A percentile compares a stretch with the other conserved stretches of the same genome.
Conservation (phyloP, 2,329 filamentous ascomycete species). For the Dichotomopilus funicola region DNA sequence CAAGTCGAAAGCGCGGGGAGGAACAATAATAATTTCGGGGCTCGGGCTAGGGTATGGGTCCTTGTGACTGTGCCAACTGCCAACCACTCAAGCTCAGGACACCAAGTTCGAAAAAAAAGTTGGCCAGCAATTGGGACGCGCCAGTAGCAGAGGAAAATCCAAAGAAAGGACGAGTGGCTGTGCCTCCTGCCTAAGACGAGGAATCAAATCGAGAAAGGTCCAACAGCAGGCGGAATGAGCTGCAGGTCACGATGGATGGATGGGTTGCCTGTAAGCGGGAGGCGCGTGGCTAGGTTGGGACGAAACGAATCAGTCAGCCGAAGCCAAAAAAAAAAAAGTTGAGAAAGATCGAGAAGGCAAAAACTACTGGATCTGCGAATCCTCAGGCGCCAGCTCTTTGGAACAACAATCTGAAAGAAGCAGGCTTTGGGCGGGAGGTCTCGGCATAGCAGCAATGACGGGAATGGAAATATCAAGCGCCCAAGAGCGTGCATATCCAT, state of each 20-base stretch:
- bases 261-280: slow-evolving; percentile 10
- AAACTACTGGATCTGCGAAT: background rate
- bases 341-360: background rate
- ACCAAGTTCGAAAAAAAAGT: slow-evolving; percentile 14
- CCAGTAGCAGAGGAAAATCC: slow-evolving; percentile 15
- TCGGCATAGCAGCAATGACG: background rate
- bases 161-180: slow-evolving; percentile 21
- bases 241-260: slow-evolving; percentile 13
- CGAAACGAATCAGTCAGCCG: slow-evolving; percentile 11
- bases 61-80: slow-evolving; percentile 18
- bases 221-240: slow-evolving; percentile 7
- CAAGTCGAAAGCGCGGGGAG: slow-evolving; percentile 20
- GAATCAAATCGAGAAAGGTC: slow-evolving; percentile 11
- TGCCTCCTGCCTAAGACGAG: slow-evolving; percentile 10
- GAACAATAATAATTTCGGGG: slow-evolving; percentile 25
- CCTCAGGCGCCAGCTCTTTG: background rate
- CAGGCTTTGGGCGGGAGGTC: too few relatives aligned
- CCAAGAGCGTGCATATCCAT: background rate
- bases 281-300: slow-evolving; percentile 14
- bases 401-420: background rate
- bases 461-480: background rate
- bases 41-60: slow-evolving; percentile 18
- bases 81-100: slow-evolving; percentile 15
- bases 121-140: slow-evolving; percentile 16
- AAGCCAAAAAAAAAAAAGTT: slow-evolving; percentile 11